Conservation (phyloP, 495 filamentous ascomycete genomes). For the Podospora sp. region DNA sequence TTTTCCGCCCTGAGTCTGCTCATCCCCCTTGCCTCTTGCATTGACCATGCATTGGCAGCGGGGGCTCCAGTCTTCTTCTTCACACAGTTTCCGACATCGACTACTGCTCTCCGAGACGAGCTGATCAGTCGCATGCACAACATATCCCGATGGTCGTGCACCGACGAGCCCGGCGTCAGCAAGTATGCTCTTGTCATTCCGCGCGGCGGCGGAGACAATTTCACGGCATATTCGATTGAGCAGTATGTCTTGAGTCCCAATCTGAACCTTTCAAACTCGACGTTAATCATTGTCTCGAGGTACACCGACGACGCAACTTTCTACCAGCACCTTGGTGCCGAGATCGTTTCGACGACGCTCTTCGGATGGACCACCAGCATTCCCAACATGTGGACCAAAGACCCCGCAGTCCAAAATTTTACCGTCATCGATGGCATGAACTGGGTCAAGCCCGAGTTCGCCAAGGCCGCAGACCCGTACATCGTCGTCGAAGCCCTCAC, state of each 20-base stretch:
- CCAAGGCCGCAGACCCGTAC: slow-evolving; percentile 19
- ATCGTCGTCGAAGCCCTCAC: slow-evolving; percentile 18
- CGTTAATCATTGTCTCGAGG: slow-evolving; percentile 1
- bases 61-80: slow-evolving; percentile 18
- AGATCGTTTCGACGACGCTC: slow-evolving; percentile 8
- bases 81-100: slow-evolving; percentile 18
- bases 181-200: slow-evolving; percentile 20
- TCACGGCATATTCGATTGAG: slow-evolving; percentile 21
- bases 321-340: slow-evolving; percentile 16
- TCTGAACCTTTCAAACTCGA: too few species aligned
- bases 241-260: slow-evolving; percentile 2
- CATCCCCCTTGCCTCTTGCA: slow-evolving; percentile 1
- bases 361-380: slow-evolving; percentile 15
- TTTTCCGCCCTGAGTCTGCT: neutral
- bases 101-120: slow-evolving; percentile 18
- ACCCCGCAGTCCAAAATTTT: slow-evolving; percentile 21
- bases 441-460: slow-evolving; percentile 22
- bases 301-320: slow-evolving; percentile 19
- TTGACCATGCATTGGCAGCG: slow-evolving; percentile 8
- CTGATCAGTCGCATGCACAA: slow-evolving; percentile 20
- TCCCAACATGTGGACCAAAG: slow-evolving; percentile 10
- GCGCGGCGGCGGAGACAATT: slow-evolving; percentile 19
- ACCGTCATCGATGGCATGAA: slow-evolving; percentile 14
- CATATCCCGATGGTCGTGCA: slow-evolving; percentile 20
- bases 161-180: slow-evolving; percentile 18